Evolutionary conservation across 2,329 filamentous ascomycete species (phyloP), one percentile per base, ranked within the genome.

Genomic region (Bipolaris sorokiniana): DNA sequence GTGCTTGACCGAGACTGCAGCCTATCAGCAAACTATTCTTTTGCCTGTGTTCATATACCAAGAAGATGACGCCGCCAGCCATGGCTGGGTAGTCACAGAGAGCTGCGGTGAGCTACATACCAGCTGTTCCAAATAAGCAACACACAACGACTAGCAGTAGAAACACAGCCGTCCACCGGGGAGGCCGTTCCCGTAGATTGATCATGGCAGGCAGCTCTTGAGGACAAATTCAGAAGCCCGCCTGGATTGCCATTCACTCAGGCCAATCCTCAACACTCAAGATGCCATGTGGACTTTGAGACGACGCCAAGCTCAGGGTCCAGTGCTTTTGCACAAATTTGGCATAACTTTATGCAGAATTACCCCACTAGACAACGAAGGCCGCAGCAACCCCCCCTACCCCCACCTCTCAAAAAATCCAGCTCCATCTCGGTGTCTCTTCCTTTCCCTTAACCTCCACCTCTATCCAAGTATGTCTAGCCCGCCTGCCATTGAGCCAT

Each of bases 1-100:
- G 74, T 97, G 90, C 80, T 99, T 99, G 50, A 99, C 95, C 69
- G 86, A 83, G 64, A 86, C 92, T 96, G 66, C 7, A 10, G 28
- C 18, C 7, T 7, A 6, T 47, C 26, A 16, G 20, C 54, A 69
- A 13, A 13, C 10, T 7, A 16, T 18, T 7, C 1, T 3, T 36
- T 68, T 58, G 45, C 48, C 20, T 7, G 28, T 2, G 9, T 11
- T 1, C 20, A 13, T 18, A 20, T 11, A 22, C 22, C 20, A 31
- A 13, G 4, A 23, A 13, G 13, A 40, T 36, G 15, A 7, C 52
- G 18, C 22, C 13, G 40, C 22, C 22, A 42, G 9, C 22, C 15
- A 26, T 18, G 22, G 41, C 22, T 22, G 18, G 10, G n/a, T 15
- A 33, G 31, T 37, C 20, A 13, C 7, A 28, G 48, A 45, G 34